These are phyloP conservation scores for Yarrowia yakushimensis DNA, from an alignment of 805 yeast genomes.

Conservation along the genomic window DNA sequence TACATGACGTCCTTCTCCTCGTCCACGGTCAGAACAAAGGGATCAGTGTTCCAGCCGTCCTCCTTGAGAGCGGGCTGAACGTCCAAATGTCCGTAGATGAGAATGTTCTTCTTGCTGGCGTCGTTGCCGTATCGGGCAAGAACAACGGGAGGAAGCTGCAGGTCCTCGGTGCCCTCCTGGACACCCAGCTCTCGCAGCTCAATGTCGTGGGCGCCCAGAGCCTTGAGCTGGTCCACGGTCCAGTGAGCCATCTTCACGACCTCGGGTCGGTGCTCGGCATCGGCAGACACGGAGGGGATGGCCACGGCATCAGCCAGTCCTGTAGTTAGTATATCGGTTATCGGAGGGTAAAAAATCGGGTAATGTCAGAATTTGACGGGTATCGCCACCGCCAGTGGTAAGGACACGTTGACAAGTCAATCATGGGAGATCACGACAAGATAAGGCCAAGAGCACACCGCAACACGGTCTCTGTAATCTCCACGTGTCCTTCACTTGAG, in stretches of 20 bases:
- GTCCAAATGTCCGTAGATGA: conserved; percentile 95
- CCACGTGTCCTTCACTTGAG: no score
- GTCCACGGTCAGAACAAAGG: conserved; percentile 63
- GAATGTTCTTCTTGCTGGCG: conserved; percentile 77
- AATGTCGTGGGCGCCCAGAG: conserved; percentile 77
- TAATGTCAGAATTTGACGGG: no score
- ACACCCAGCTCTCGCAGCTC: conserved; percentile 77
- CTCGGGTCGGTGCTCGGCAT: conserved; percentile 79
- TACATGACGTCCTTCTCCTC: conserved; percentile 66
- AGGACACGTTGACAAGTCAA: no score
- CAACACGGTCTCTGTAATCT: no score
- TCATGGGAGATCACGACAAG: neutral
- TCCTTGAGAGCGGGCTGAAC: conserved; percentile 92
- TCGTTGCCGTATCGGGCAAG: conserved; percentile 82
- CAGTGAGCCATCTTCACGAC: conserved; percentile 89
- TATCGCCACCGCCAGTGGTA: no score
- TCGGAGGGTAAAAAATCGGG: no score
- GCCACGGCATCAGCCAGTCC: conserved; percentile 81
- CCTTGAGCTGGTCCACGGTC: conserved; percentile 61
- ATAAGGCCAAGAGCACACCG: no score
- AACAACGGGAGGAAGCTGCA: conserved; percentile 91
- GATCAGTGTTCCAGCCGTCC: conserved; percentile 96
- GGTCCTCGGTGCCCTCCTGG: conserved; percentile 65
- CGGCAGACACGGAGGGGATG: conserved; percentile 92
- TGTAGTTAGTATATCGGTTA: conserved; percentile 35